Conservation (phyloP, 2,329 filamentous ascomycete genomes). For the Botrytis sinoallii region DNA sequence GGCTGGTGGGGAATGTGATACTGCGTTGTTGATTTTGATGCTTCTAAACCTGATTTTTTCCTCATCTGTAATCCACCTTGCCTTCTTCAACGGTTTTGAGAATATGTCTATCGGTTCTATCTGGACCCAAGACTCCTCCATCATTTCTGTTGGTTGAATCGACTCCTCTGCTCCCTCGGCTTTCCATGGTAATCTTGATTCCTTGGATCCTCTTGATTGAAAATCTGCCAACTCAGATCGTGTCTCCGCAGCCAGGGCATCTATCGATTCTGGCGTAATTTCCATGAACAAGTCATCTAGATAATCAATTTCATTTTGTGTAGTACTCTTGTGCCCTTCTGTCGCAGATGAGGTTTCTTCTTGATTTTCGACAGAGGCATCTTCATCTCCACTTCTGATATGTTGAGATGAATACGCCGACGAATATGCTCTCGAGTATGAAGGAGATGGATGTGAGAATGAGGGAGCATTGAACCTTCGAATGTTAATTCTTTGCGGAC, state of each 20-base stretch:
- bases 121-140: neutral
- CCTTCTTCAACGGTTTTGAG: neutral
- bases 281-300: constrained; percentile 34
- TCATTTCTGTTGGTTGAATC: neutral
- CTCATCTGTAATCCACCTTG: constrained; percentile 8
- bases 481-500: neutral
- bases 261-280: constrained; percentile 39
- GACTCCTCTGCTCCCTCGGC: neutral
- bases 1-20: constrained; percentile 11
- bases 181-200: neutral
- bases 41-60: constrained; percentile 12
- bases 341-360: neutral
- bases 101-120: constrained; percentile 7
- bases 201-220: neutral
- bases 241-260: constrained; percentile 33
- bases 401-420: neutral
- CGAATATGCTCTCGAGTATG: constrained; percentile 6
- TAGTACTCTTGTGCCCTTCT: neutral
- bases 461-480: constrained; percentile 14
- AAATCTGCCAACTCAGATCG: neutral
- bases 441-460: neutral
- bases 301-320: neutral
- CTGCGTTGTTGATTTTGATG: constrained; percentile 19
- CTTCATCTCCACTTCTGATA: neutral
- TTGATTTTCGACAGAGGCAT: neutral